A percentile compares a stretch with the other conserved stretches of the same genome.
Conservation (phyloP, 2,329 filamentous ascomycete species). For the Alternaria infectoria region DNA sequence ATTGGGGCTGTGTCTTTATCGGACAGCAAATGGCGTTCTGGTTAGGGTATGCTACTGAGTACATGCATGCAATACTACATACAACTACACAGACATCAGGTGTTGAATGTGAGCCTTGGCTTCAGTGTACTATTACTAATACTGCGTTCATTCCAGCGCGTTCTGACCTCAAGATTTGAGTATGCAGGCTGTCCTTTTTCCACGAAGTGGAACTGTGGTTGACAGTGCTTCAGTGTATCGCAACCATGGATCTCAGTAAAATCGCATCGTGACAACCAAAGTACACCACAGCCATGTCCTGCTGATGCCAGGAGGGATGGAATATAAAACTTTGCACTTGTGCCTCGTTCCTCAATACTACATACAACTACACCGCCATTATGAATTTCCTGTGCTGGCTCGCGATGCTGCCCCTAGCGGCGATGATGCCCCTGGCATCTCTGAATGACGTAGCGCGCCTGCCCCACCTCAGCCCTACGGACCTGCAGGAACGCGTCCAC, state of each 20-base stretch:
- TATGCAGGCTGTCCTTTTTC: neutral
- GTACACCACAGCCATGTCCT: neutral
- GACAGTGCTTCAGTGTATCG: neutral
- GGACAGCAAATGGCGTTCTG: slow-evolving; percentile 31
- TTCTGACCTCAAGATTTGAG: neutral
- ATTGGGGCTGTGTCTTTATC: slow-evolving; percentile 19
- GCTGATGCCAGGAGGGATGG: neutral
- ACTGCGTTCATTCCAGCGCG: neutral
- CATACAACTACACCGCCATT: neutral
- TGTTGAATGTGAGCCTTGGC: neutral
- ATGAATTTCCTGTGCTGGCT: neutral
- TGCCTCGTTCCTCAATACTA: neutral
- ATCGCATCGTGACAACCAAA: neutral
- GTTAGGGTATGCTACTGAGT: slow-evolving; percentile 19
- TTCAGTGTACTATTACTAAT: neutral
- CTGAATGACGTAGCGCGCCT: slow-evolving; percentile 27
- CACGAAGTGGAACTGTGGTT: neutral
- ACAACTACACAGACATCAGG: neutral
- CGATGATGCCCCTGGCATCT: neutral
- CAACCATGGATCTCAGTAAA: neutral
- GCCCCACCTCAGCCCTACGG: slow-evolving; percentile 41
- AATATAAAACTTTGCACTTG: neutral
- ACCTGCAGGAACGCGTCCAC: slow-evolving; percentile 16
- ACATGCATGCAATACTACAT: slow-evolving; percentile 5
- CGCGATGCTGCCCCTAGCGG: slow-evolving; percentile 8